Percentiles rank a stretch among this genome's conserved stretches.
Evolutionary conservation across 768 basidiomycete species (phyloP).

Genomic region (Suillus spraguei): DNA sequence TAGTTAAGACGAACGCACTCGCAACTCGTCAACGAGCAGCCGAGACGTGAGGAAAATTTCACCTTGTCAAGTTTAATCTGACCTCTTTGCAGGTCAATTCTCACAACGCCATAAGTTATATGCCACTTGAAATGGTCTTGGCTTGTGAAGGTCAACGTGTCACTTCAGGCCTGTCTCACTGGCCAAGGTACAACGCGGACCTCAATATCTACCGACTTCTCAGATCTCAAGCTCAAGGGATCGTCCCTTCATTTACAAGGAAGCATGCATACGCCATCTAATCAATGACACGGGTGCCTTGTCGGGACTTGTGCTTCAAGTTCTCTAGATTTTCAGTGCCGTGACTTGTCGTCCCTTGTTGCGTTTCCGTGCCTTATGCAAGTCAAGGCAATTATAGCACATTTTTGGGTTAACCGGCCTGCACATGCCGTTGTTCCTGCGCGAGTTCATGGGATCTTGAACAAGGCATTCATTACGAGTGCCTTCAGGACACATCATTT

Average conservation of each 20-base stretch:
- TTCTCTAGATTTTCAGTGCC: not conserved
- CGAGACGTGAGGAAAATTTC: not conserved
- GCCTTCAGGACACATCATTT: not conserved
- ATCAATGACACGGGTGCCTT: not conserved
- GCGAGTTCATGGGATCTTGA: not conserved
- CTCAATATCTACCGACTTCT: not conserved
- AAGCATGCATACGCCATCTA: not conserved
- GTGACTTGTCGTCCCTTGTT: not conserved
- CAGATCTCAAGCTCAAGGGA: not conserved
- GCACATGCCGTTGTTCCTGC: not conserved
- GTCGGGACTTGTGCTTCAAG: not conserved
- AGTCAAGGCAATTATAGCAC: not conserved
- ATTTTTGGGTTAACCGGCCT: not conserved
- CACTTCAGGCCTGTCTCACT: not conserved
- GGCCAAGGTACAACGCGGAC: not conserved
- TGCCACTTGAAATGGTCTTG: not conserved
- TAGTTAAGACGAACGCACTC: not conserved
- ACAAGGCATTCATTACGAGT: not conserved
- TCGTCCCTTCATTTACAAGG: not conserved
- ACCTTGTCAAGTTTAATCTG: not conserved
- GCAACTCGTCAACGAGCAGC: not conserved
- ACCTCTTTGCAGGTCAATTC: slow-evolving; percentile 11
- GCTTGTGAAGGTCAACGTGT: not conserved
- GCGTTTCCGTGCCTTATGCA: not conserved
- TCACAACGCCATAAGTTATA: not conserved